Evolutionary conservation across 2,329 filamentous ascomycete genomes (phyloP).

Genomic region (Canariomyces notabilis): DNA sequence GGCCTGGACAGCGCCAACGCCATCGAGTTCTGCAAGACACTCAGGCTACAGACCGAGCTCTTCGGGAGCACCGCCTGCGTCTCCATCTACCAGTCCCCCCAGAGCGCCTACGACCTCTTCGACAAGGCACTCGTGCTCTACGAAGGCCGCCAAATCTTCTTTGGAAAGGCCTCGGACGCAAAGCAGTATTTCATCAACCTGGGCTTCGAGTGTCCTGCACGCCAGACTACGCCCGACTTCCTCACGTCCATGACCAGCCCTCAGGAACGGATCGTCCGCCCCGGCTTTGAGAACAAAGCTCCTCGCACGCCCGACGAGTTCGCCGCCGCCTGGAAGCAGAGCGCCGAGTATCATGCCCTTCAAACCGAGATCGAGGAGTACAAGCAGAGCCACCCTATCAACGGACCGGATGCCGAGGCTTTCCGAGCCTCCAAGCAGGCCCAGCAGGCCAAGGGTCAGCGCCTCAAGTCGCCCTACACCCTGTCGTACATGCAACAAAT

Average conservation of each 20-base stretch:
- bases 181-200: constrained; percentile 62
- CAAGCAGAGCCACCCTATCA: constrained; percentile 48
- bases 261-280: constrained; percentile 49
- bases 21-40: constrained; percentile 67
- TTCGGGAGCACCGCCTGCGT: constrained; percentile 62
- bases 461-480: constrained; percentile 73
- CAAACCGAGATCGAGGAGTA: constrained; percentile 52
- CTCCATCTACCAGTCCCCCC: constrained; percentile 68
- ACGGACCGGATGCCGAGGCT: constrained; percentile 50
- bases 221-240: constrained; percentile 67
- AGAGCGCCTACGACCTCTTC: constrained; percentile 59
- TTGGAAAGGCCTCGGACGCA: constrained; percentile 55
- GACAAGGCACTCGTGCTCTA: constrained; percentile 57
- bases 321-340: constrained; percentile 53
- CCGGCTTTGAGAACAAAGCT: constrained; percentile 51
- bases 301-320: constrained; percentile 60
- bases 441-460: constrained; percentile 54
- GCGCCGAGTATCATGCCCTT: constrained; percentile 45
- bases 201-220: constrained; percentile 61
- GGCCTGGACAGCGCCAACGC: constrained; percentile 72
- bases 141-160: constrained; percentile 59
- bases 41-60: constrained; percentile 63
- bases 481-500: constrained; percentile 73
- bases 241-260: constrained; percentile 64
- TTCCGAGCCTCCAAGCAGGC: constrained; percentile 52